Base-by-base conservation (phyloP, 495 filamentous ascomycete species). In the Ascodesmis nigricans region DNA sequence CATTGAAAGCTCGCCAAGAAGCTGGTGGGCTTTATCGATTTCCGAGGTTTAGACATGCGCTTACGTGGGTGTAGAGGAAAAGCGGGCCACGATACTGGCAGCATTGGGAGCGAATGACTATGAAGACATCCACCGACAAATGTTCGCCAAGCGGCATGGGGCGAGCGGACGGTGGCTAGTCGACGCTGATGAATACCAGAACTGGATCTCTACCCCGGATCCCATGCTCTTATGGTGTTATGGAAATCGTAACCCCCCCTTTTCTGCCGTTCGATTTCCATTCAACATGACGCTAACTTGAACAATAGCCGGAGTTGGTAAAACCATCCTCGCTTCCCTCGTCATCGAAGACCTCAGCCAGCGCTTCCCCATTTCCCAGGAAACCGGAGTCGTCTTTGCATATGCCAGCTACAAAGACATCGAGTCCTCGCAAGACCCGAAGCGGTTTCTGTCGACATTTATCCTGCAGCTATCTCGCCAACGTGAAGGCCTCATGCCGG, bases 241-340 rank as follows among this genome's bases (percentile, higher is more conserved):
- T n/a, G 25, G 32, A 4, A 31, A 31, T 3, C 38, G 15, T 35
- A 35, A 35, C n/a, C n/a, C n/a, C n/a, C n/a, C n/a, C n/a, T n/a
- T n/a, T n/a, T n/a, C n/a, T n/a, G n/a, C n/a, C n/a, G 33, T 10
- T 8, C 16, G 8, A 17, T 11, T 14, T 15, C 21, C 14, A 18
- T 7, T 18, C 28, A 10, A 26, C 21, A 17, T n/a, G n/a, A n/a
- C n/a, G n/a, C n/a, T n/a, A n/a, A n/a, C n/a, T 4, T 5, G 26
- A 27, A 7, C 8, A 15, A 10, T 2, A 26, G 33, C 31, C 16
- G 38, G 38, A 3, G 31, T 21, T 6, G 27, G 38, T 15, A 41
- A 41, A 21, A 40, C 38, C 23, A 21, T 22, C 5, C 32, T 36
- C 28, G 37, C 27, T 21, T 39, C 36, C 15, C 15, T 37, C 11